Percentiles rank a stretch among this genome's conserved stretches.
Conservation (phyloP, 73 alveolate species). For the Paramecium sonneborni region DNA sequence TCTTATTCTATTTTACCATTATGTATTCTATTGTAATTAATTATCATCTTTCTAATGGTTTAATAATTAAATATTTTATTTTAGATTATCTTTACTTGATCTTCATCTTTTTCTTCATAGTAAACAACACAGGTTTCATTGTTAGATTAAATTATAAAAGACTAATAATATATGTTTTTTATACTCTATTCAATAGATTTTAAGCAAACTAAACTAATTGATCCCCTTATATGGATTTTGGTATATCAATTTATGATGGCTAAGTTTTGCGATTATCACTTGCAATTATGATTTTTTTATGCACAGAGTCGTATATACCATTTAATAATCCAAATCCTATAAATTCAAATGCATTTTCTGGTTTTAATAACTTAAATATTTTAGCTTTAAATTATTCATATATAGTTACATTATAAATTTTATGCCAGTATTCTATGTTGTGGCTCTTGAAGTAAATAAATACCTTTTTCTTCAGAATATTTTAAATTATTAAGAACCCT, state of each 20-base stretch:
- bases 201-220: neutral
- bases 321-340: slow-evolving; percentile 23
- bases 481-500: slow-evolving; percentile 1
- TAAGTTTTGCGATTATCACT: slow-evolving; percentile 45
- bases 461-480: slow-evolving; percentile 29
- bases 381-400: neutral
- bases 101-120: neutral
- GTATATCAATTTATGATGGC: slow-evolving; percentile 24
- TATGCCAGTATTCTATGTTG: slow-evolving; percentile 38
- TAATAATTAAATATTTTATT: neutral
- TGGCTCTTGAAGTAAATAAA: neutral
- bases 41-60: neutral
- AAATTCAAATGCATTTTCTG: slow-evolving; percentile 26
- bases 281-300: slow-evolving; percentile 26
- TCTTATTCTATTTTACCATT: neutral
- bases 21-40: neutral
- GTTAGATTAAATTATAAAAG: slow-evolving; percentile 26
- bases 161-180: neutral
- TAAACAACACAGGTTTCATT: neutral
- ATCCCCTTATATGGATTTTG: neutral
- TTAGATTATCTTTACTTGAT: neutral
- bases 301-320: slow-evolving; percentile 44
- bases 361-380: neutral
- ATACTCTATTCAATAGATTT: slow-evolving; percentile 30
- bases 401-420: slow-evolving; percentile 9